Evolutionary conservation across 129 eudicot species (phyloP), one percentile per base, ranked within the genome.

Genomic region (Helianthus tuberosus): DNA sequence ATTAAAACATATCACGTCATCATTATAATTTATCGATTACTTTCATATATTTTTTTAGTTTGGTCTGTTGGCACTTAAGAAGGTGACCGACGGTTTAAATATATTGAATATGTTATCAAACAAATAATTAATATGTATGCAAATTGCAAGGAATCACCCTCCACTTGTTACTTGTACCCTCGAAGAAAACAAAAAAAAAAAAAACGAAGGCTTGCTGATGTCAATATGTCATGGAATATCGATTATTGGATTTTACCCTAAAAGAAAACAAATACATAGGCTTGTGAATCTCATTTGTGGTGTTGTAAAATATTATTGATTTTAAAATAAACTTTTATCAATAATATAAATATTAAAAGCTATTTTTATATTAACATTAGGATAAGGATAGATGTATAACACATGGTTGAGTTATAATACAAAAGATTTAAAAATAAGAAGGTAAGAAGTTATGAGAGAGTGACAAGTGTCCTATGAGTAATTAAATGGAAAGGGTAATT

Each of bases 151-250:
- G 36, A 57, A 12, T 57, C 38, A 25, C 38, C 64, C 3, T 57
- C 64, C 64, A 57, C 64, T 23, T 57, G 64, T 57, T 57, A 57
- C 36, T 23, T 57, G 64, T 23, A 57, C 3, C 38, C 64, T 57
- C 38, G 64, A 57, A 57, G 38, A 57, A 10, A 57, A 57, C 63
- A 20, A 57, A 57, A 57, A 46, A 46, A 20, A 57, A 57, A 57
- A 46, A 46, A 55, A 55, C 32, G 13, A 55, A 20, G 62, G 35
- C 13, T 55, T 17, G 62, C 8, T 55, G 62, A 55, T 20, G 13
- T n/a, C n/a, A n/a, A n/a, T n/a, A n/a, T n/a, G n/a, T 55, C 13
- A 55, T 20, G 35, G 62, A 23, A 20, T 55, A 55, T 55, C 62
- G 13, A 55, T n/a, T 16, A 16, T 20, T 55, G 12, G 13, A 17